Conservation (phyloP, 208 protist species). For the Entamoeba nuttalli region DNA sequence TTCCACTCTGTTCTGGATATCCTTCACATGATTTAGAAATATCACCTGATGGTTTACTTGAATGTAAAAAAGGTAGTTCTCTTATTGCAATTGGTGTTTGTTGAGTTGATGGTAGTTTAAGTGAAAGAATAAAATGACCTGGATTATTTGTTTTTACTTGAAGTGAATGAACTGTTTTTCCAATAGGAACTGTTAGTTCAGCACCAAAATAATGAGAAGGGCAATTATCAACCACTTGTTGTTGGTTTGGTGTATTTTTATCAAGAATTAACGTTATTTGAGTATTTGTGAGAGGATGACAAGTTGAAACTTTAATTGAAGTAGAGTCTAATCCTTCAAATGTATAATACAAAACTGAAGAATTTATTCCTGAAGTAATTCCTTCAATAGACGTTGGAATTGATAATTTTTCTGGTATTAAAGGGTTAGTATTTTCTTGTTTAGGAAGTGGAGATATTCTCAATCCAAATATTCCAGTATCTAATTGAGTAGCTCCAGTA, state of each 20-base stretch:
- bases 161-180: not conserved
- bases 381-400: not conserved
- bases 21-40: not conserved
- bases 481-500: not conserved
- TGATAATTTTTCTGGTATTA: not conserved
- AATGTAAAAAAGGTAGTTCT: not conserved
- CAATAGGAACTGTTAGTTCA: not conserved
- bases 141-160: not conserved
- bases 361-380: too few species aligned
- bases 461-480: not conserved
- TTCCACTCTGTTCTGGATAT: not conserved
- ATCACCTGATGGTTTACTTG: not conserved
- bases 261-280: not conserved
- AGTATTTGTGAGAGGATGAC: not conserved
- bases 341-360: too few species aligned
- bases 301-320: not conserved
- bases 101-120: not conserved
- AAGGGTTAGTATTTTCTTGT: not conserved
- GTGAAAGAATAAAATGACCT: not conserved
- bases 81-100: not conserved
- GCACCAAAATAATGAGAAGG: not conserved
- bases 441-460: not conserved
- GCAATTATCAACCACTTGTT: not conserved
- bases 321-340: not conserved
- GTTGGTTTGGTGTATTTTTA: not conserved